Evolutionary conservation across 2,329 filamentous ascomycete species (phyloP).

Genomic region (Thermomyces lanuginosus): DNA sequence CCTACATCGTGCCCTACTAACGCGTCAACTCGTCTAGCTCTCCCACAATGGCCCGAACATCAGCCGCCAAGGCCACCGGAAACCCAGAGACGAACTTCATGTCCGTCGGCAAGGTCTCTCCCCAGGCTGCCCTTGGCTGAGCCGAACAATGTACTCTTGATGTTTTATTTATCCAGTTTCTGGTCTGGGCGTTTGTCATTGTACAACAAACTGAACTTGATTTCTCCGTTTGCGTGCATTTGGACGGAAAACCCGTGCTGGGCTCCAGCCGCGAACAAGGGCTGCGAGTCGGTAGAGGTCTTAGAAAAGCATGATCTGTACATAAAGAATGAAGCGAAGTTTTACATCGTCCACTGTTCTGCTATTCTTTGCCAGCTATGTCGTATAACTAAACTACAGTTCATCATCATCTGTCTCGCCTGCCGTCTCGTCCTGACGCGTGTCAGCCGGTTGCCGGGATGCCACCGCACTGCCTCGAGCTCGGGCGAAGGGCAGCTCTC

Average conservation of each 20-base stretch:
- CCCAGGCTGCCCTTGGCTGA: constrained; percentile 24
- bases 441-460: constrained; percentile 3
- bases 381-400: no score
- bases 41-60: constrained; percentile 95
- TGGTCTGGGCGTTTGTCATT: constrained; percentile 7
- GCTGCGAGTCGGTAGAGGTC: no score
- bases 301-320: no score
- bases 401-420: constrained; percentile 30
- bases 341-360: no score
- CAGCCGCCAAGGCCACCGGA: constrained; percentile 70
- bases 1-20: neutral
- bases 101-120: constrained; percentile 45
- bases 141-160: no score
- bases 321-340: no score
- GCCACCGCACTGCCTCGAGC: constrained; percentile 3
- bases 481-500: constrained; percentile 26
- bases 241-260: no score
- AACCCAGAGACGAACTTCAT: constrained; percentile 67
- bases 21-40: constrained; percentile 43
- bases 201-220: no score
- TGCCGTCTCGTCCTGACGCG: constrained; percentile 11
- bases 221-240: no score
- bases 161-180: no score
- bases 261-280: no score
- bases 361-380: no score